These are phyloP conservation scores for Ganoderma sinense DNA, from an alignment of 1,284 basidiomycete species.

Conservation along the genomic window DNA sequence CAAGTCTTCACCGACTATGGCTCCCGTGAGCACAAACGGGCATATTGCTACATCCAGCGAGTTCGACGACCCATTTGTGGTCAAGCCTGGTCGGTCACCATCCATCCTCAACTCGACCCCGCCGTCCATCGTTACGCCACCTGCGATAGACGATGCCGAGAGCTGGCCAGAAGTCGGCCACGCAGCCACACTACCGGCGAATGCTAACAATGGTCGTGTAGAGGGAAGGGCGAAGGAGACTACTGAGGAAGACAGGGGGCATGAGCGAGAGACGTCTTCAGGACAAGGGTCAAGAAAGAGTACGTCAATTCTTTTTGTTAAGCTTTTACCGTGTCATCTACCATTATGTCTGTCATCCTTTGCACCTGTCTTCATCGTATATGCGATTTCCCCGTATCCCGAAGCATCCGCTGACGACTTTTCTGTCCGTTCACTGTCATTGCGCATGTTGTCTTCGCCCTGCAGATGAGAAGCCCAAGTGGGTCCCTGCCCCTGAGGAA, in stretches of 20 bases:
- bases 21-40: conserved; percentile 18
- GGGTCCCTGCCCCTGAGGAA: conserved; percentile 63
- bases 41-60: conserved; percentile 16
- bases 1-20: conserved; percentile 9
- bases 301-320: conserved; percentile 43
- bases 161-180: conserved; percentile 60
- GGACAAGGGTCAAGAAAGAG: conserved; percentile 51
- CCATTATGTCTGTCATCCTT: conserved; percentile 15
- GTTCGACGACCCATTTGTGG: conserved; percentile 54
- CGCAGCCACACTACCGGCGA: conserved; percentile 29
- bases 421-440: conserved; percentile 20
- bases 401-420: conserved; percentile 21
- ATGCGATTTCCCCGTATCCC: conserved; percentile 9
- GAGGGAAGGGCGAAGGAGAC: conserved; percentile 32
- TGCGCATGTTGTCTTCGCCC: conserved; percentile 12
- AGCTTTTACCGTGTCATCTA: conserved; percentile 13
- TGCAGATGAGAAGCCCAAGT: conserved; percentile 63
- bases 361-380: conserved; percentile 9
- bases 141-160: conserved; percentile 46
- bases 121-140: conserved; percentile 32
- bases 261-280: conserved; percentile 37
- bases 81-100: conserved; percentile 36
- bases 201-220: conserved; percentile 19
- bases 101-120: conserved; percentile 23
- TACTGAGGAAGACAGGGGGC: conserved; percentile 30